A percentile compares a stretch with the other conserved stretches of the same genome.
phyloP scores from a whole-genome alignment of 768 basidiomycete species.

The Tulasnella sp. region DNA sequence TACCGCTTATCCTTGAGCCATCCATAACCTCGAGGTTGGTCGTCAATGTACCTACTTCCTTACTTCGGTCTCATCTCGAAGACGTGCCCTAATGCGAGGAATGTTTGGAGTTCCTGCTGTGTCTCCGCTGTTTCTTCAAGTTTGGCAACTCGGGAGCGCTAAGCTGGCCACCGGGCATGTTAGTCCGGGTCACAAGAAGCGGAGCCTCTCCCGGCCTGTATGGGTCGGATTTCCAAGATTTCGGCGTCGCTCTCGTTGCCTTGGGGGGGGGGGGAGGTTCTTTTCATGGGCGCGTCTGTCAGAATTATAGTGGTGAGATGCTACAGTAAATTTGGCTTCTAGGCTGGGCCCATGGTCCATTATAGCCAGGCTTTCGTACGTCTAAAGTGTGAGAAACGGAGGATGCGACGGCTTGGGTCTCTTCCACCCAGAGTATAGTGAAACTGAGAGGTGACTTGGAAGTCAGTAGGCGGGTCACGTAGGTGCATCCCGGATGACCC shows the following conservation, averaged over 20 bases:
- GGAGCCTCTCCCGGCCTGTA: background rate
- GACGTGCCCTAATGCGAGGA: background rate
- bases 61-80: background rate
- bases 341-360: background rate
- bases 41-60: background rate
- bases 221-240: background rate
- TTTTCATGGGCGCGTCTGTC: background rate
- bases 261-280: too few species aligned
- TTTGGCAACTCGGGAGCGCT: background rate
- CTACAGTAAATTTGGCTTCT: background rate
- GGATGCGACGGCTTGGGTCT: background rate
- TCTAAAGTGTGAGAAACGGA: background rate
- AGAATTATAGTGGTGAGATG: background rate
- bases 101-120: background rate
- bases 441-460: background rate
- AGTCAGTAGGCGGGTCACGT: too few species aligned
- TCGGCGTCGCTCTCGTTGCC: slow-evolving; percentile 10
- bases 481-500: too few species aligned
- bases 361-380: background rate
- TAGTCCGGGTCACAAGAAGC: too few species aligned
- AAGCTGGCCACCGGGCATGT: background rate
- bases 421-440: background rate
- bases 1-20: background rate
- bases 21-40: background rate
- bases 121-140: background rate